Evolutionary conservation across 1,284 basidiomycete species (phyloP).

Genomic region (Stygiomarasmius scandens): DNA sequence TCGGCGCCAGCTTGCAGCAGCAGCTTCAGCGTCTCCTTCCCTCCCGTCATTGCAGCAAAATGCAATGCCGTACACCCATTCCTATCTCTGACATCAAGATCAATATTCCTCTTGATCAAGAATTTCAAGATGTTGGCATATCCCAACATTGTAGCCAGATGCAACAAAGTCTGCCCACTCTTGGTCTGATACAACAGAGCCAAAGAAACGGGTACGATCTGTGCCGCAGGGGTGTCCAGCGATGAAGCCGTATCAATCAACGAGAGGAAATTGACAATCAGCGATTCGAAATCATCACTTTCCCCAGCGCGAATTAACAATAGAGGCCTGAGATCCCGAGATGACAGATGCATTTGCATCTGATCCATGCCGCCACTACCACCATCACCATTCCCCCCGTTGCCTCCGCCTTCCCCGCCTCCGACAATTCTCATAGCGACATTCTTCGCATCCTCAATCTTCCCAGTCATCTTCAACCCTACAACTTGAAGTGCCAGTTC

Average conservation of each 20-base stretch:
- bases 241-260: constrained; percentile 59
- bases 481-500: constrained; percentile 94
- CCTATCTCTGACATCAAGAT: constrained; percentile 83
- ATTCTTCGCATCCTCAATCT: constrained; percentile 90
- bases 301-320: constrained; percentile 55
- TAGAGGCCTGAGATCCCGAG: constrained; percentile 54
- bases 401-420: constrained; percentile 9
- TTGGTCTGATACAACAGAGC: constrained; percentile 68
- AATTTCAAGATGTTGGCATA: constrained; percentile 76
- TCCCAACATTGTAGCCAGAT: constrained; percentile 84
- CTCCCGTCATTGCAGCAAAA: constrained; percentile 77
- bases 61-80: constrained; percentile 93
- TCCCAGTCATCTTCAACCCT: constrained; percentile 94
- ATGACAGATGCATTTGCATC: constrained; percentile 42
- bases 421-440: constrained; percentile 85
- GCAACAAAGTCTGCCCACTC: constrained; percentile 83
- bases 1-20: constrained; percentile 84
- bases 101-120: constrained; percentile 73
- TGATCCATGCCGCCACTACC: constrained; percentile 60
- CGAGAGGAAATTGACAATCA: constrained; percentile 79
- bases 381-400: constrained; percentile 39
- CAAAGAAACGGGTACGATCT: constrained; percentile 37
- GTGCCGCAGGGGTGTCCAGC: constrained; percentile 41
- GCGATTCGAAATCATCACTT: constrained; percentile 70
- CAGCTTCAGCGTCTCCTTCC: constrained; percentile 65